Base-by-base conservation (phyloP, 495 filamentous ascomycete species). In the Daldinia concentrica region DNA sequence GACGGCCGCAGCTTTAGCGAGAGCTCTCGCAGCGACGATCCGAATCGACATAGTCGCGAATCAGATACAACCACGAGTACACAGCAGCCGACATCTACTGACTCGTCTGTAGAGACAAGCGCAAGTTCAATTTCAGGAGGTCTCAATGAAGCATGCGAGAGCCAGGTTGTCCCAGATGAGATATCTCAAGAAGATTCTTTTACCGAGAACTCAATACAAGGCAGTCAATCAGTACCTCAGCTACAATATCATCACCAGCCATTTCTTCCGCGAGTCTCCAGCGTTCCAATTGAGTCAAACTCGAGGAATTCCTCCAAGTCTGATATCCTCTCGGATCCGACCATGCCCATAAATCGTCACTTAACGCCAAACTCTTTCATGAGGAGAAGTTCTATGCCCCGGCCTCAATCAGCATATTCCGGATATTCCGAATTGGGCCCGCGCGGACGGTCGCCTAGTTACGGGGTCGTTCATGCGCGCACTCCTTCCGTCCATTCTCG, bases 321-420 rank as follows among this genome's bases (percentile, higher is more conserved):
- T 15, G 85, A 87, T 56, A 75, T 83, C 7, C 76, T 83, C 8
- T 76, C 68, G 9, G 83, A 85, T 8, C 56, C 65, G 11, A 81
- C 74, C 12, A 76, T 76, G 22, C 71, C 70, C 17, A 83, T 86
- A 58, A 88, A 87, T 51, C 87, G 86, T 29, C 87, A 90, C 72
- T 77, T 91, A 12, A 86, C 86, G 7, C 88, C 86, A 2, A 86
- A 77, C 39, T 82, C 82, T 57, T 82, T 82, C 60, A 74, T 77
- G 32, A 81, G 82, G 66, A 81, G 86, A 55, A 85, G 87, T 58
- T 86, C 85, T 34, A 66, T 90, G 30, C 82, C 86, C 24, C 84
- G 93, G 43, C 93, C 93, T 2, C 82, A 85, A 15, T 96, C 93
- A 3, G 79, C 88, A 3, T 92, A 93, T 73, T 93, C 92, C 0